A percentile compares a stretch with the other conserved stretches of the same genome.
These are phyloP conservation scores for Chlorella sp. DNA, from an alignment of 139 green algal species.

Conservation along the genomic window DNA sequence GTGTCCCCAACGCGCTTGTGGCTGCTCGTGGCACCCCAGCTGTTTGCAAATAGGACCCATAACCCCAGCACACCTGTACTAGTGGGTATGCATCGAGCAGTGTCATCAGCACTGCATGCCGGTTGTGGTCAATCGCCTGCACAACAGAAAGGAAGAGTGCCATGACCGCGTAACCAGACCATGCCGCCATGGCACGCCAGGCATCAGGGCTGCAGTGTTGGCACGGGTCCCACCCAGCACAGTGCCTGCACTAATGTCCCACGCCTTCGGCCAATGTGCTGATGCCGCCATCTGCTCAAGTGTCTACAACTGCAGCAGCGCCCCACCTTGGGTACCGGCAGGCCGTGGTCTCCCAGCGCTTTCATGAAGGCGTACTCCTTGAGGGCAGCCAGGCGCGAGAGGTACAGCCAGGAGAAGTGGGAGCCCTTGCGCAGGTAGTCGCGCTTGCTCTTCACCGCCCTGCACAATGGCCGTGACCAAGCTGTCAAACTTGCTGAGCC, in stretches of 20 bases:
- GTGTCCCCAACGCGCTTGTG: no score
- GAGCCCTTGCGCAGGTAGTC: conserved; percentile 89
- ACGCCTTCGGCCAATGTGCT: no score
- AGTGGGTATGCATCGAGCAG: conserved; percentile 82
- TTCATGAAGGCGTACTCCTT: conserved; percentile 99
- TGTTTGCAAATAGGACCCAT: no score
- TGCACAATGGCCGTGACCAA: background rate
- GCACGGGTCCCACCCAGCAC: no score
- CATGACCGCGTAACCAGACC: no score
- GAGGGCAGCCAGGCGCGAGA: conserved; percentile 90
- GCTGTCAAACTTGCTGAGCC: background rate
- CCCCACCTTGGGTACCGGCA: conserved; percentile 83
- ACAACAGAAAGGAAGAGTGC: no score
- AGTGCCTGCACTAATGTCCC: no score
- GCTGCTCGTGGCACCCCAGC: no score
- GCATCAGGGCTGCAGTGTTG: no score
- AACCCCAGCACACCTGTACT: conserved; percentile 61
- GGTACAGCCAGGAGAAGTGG: conserved; percentile 93
- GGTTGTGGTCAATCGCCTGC: conserved; percentile 90
- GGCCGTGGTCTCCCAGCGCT: conserved; percentile 87
- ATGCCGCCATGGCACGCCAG: no score
- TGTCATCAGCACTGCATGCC: conserved; percentile 96
- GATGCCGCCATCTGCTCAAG: background rate
- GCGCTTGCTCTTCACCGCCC: conserved; percentile 94
- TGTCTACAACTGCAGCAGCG: no score